Percentiles rank a stretch among this genome's conserved stretches.
Evolutionary conservation across 2,329 filamentous ascomycete species (phyloP).

Genomic region (Epichloe sibirici): DNA sequence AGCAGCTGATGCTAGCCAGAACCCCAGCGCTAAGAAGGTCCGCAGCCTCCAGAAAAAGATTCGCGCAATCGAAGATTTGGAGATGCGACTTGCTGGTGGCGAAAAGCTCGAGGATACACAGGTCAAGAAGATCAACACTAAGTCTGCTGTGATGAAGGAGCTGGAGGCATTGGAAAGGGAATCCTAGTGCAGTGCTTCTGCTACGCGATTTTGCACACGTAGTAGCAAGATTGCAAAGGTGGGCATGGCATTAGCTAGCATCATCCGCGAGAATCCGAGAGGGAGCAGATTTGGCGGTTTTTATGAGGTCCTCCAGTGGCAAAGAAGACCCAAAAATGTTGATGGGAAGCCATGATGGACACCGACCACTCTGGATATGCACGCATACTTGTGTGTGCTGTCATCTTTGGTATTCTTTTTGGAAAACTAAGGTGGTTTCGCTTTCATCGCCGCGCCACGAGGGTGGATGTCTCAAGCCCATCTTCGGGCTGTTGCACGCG

Average conservation of each 20-base stretch:
- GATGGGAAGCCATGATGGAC: neutral
- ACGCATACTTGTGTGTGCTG: neutral
- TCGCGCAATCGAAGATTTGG: constrained; percentile 90
- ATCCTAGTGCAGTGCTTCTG: neutral
- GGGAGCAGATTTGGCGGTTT: neutral
- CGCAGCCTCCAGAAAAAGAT: constrained; percentile 93
- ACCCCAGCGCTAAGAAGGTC: constrained; percentile 85
- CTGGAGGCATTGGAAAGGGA: constrained; percentile 44
- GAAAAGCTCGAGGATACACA: constrained; percentile 98
- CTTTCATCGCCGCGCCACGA: neutral
- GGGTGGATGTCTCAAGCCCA: neutral
- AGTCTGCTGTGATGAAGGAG: constrained; percentile 73
- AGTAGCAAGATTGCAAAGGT: neutral
- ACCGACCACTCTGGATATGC: neutral
- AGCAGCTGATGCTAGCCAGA: constrained; percentile 35
- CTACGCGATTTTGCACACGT: neutral
- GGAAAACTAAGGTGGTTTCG: neutral
- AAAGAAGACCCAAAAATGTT: neutral
- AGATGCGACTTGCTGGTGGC: constrained; percentile 87
- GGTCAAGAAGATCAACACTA: constrained; percentile 94
- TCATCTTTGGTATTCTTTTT: neutral
- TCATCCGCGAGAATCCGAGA: neutral
- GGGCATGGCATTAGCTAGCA: neutral
- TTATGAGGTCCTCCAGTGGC: neutral
- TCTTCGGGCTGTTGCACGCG: neutral